phyloP scores from a whole-genome alignment of 2,329 filamentous ascomycete genomes.

The Fusarium sp. region DNA sequence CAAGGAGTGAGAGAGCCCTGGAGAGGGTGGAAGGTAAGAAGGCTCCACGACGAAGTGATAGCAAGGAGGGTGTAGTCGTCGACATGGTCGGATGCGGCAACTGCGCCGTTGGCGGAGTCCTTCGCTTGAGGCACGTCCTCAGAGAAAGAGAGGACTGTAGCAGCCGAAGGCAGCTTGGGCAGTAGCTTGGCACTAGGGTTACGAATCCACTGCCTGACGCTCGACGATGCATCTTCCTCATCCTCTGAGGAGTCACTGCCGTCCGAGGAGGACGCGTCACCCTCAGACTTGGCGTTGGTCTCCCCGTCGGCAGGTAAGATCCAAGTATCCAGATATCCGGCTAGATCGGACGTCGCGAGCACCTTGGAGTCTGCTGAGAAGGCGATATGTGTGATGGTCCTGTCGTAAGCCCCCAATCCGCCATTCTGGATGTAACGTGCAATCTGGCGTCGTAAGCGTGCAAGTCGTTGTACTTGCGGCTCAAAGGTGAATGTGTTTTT shows the following conservation, averaged over 20 bases:
- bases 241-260: constrained; percentile 55
- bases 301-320: constrained; percentile 62
- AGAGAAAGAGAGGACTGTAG: constrained; percentile 73
- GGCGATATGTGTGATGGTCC: constrained; percentile 73
- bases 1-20: constrained; percentile 80
- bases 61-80: constrained; percentile 62
- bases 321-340: constrained; percentile 89
- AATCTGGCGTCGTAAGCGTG: constrained; percentile 61
- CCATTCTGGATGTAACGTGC: constrained; percentile 66
- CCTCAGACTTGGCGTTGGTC: constrained; percentile 47
- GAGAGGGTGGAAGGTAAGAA: constrained; percentile 82
- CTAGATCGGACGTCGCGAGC: constrained; percentile 79
- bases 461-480: constrained; percentile 54
- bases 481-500: constrained; percentile 44
- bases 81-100: constrained; percentile 40
- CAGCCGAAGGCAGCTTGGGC: constrained; percentile 70
- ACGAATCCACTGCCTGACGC: constrained; percentile 70
- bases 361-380: constrained; percentile 85
- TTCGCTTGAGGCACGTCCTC: constrained; percentile 53
- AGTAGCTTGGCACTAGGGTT: constrained; percentile 75
- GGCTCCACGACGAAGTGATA: constrained; percentile 64
- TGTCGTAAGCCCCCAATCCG: constrained; percentile 76
- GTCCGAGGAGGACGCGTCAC: constrained; percentile 49
- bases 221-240: constrained; percentile 53
- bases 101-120: constrained; percentile 36